These are phyloP conservation scores for Backusella sp. DNA, from an alignment of 192 early-diverging fungal genomes.

Conservation along the genomic window DNA sequence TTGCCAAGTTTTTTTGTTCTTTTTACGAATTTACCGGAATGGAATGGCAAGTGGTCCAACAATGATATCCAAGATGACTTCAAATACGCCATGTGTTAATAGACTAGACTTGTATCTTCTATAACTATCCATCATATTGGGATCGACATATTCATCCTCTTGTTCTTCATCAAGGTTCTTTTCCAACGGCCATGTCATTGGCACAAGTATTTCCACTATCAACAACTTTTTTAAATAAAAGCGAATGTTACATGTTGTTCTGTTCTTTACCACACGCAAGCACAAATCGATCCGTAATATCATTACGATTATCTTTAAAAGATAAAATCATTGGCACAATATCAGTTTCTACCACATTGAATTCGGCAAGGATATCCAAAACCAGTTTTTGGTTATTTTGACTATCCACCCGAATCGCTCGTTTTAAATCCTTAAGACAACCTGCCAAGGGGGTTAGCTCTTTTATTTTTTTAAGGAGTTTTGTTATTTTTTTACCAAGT, in stretches of 20 bases:
- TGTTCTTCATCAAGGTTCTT: slow-evolving; percentile 50
- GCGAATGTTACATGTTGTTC: too few relatives aligned
- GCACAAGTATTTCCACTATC: slow-evolving; percentile 81
- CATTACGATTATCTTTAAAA: slow-evolving; percentile 29
- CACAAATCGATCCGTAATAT: slow-evolving; percentile 39
- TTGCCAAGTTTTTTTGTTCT: neutral
- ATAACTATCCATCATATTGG: slow-evolving; percentile 50
- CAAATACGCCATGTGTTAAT: slow-evolving; percentile 49
- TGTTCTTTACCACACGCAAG: slow-evolving; percentile 44
- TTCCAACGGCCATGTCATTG: slow-evolving; percentile 85
- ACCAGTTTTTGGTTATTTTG: slow-evolving; percentile 57
- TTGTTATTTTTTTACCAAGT: slow-evolving; percentile 47
- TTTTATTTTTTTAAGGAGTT: neutral
- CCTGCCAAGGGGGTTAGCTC: slow-evolving; percentile 35
- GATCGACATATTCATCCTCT: slow-evolving; percentile 33
- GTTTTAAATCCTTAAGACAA: slow-evolving; percentile 87
- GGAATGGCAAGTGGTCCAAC: slow-evolving; percentile 50
- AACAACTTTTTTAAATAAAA: too few relatives aligned
- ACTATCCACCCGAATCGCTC: slow-evolving; percentile 78
- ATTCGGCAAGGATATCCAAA: slow-evolving; percentile 68
- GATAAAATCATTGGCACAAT: slow-evolving; percentile 72
- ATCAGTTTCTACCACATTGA: slow-evolving; percentile 74
- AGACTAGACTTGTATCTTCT: slow-evolving; percentile 77
- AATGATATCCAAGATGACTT: slow-evolving; percentile 49
- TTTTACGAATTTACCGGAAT: slow-evolving; percentile 27